Base-by-base conservation (phyloP, 2,329 filamentous ascomycete species). In the Diaporthe sp. region DNA sequence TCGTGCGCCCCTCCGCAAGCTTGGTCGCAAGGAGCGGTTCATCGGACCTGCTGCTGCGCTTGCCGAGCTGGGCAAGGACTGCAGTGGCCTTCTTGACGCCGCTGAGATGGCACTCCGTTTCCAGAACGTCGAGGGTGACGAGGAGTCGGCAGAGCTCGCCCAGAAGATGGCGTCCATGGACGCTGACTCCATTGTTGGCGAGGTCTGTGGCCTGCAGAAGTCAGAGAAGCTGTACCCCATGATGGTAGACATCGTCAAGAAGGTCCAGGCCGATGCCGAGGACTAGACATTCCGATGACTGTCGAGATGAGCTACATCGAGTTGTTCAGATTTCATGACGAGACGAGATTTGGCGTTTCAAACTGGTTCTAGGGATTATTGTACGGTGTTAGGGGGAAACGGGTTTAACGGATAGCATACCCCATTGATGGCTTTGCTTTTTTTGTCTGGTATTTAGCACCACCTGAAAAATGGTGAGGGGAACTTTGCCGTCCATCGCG, bases 11-110 rank as follows among this genome's bases (percentile, higher is more conserved):
- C 88, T 99, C 76, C 94, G 97, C 83, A 99, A 99, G 89, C 90
- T 99, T 45, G 93, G 93, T 78, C 94, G 96, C 84, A 97, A 97
- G 87, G 97, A 99, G 87, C 95, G 97, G 58, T 98, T 99, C 87
- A 92, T 99, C 79, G 95, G 94, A 60, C 97, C 97, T 7, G 96
- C 97, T 60, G 91, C 94, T 13, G 94, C 97, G 85, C 91, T 99
- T 25, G 95, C 95, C 60, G 95, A 98, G 88, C 88, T 90, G 75
- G 95, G 91, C 75, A 88, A 95, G 85, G 89, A 91, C 79, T 93
- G 92, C 83, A 89, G 92, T 74, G 92, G 90, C 71, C 89, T 99
- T 40, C 87, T 98, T 71, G 93, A 93, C 74, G 94, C 95, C 28
- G 91, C 97, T 60, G 96, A 98, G 88, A 95, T 96, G 92, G 93